phyloP scores from a whole-genome alignment of 768 basidiomycete species.

The Amanita subjunquillea region DNA sequence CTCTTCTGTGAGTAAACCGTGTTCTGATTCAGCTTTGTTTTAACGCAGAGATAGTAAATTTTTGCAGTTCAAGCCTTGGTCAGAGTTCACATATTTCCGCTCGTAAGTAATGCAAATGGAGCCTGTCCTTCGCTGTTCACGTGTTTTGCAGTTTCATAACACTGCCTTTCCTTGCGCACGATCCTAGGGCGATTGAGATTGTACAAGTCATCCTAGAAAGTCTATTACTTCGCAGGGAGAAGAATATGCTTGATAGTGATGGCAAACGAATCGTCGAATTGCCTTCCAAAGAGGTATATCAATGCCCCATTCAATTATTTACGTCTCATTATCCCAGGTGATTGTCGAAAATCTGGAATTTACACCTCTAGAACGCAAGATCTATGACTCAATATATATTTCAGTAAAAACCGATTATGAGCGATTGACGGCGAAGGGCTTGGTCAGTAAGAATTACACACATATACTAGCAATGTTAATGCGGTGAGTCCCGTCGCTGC shows the following conservation, averaged over 20 bases:
- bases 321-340: constrained; percentile 30
- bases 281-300: constrained; percentile 67
- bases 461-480: constrained; percentile 92
- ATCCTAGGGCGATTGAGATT: constrained; percentile 88
- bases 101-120: constrained; percentile 37
- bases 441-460: constrained; percentile 72
- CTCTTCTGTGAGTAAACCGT: constrained; percentile 45
- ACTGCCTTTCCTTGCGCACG: constrained; percentile 81
- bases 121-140: neutral
- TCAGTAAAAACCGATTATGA: constrained; percentile 77
- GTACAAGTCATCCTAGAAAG: constrained; percentile 92
- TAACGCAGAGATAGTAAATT: constrained; percentile 44
- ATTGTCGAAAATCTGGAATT: constrained; percentile 70
- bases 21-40: neutral
- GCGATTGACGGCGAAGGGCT: constrained; percentile 66
- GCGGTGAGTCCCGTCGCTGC: constrained; percentile 41
- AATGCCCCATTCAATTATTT: neutral
- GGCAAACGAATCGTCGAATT: constrained; percentile 85
- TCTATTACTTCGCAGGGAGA: constrained; percentile 81
- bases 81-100: constrained; percentile 80
- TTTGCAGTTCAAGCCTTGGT: constrained; percentile 72
- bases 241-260: constrained; percentile 80
- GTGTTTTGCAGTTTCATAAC: constrained; percentile 63
- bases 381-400: constrained; percentile 81
- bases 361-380: constrained; percentile 67